A percentile compares a stretch with the other conserved stretches of the same genome.
These are phyloP conservation scores for Trypanosoma congolense DNA, from an alignment of 208 protist genomes.

Conservation along the genomic window DNA sequence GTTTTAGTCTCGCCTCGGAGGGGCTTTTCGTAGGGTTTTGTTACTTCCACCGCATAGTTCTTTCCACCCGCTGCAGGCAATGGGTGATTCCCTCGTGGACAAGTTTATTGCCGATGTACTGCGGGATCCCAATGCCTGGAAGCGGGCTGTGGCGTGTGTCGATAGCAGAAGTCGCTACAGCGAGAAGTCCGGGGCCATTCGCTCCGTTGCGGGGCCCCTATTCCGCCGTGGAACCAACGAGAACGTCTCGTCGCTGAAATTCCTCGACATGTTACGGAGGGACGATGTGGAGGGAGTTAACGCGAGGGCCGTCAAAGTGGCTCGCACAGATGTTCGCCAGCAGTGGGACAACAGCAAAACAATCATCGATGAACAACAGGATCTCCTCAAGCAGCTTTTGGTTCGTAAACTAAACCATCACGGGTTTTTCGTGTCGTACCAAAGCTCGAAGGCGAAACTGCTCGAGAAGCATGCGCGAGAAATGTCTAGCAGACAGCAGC, in stretches of 20 bases:
- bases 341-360: constrained; percentile 19
- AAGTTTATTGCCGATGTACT: constrained; percentile 31
- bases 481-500: neutral
- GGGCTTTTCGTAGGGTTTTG: no score
- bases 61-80: neutral
- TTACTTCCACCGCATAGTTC: no score
- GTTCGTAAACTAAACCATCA: constrained; percentile 6
- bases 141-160: constrained; percentile 31
- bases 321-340: neutral
- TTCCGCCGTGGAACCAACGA: constrained; percentile 48
- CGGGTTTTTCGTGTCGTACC: constrained; percentile 14
- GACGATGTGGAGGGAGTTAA: neutral
- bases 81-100: constrained; percentile 11
- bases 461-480: constrained; percentile 5
- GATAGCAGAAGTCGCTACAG: constrained; percentile 9
- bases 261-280: constrained; percentile 12
- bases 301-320: neutral
- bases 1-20: no score
- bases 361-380: neutral
- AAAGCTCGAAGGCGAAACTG: neutral
- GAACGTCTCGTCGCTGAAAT: constrained; percentile 21
- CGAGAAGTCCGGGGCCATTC: constrained; percentile 3
- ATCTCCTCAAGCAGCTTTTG: constrained; percentile 13
- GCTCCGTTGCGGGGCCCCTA: constrained; percentile 25
- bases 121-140: constrained; percentile 43